Evolutionary conservation across 495 filamentous ascomycete species (phyloP), one percentile per base, ranked within the genome.

Genomic region (Penicillium goetzii): DNA sequence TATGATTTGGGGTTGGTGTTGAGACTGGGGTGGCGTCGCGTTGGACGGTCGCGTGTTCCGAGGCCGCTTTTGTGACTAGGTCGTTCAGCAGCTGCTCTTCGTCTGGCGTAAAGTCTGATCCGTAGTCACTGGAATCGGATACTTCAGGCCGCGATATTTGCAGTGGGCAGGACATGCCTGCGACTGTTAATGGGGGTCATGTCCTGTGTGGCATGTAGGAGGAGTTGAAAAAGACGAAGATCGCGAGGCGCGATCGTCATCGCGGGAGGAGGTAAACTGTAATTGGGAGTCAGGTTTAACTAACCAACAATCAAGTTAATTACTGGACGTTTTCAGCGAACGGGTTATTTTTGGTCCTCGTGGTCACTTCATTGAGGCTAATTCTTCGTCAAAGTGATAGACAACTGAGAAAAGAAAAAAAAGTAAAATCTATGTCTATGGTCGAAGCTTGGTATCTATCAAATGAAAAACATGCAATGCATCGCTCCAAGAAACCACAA

Each of bases 41-140:
- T 38, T 43, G 49, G 49, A 32, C 43, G 25, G 50, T 68, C 63
- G 68, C 69, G 76, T 73, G 60, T 59, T 66, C 62, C 53, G 73
- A 32, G 62, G 58, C 69, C 45, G 69, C 75, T 73, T 74, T 41
- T 55, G 72, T 69, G 59, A 87, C 75, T 19, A 85, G 63, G 12
- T 80, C 74, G 66, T 77, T 74, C 65, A 85, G 50, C n/a, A 85
- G 62, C 38, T 74, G 74, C 62, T 85, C 80, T 69, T 92, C 89
- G 54, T 88, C 89, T 12, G 78, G 73, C 0, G 86, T 85, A 63
- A 92, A 87, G 59, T 91, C 88, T 32, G 89, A 91, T 26, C 88
- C 89, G 80, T 92, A 93, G 60, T 91, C 87, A 67, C 63, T 72
- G 14, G 66, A 65, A 33, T 70, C 70, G 40, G 61, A 43, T 43